Base-by-base conservation (phyloP, 371 early-diverging fungal species). In the Enterocytospora artemiae region DNA sequence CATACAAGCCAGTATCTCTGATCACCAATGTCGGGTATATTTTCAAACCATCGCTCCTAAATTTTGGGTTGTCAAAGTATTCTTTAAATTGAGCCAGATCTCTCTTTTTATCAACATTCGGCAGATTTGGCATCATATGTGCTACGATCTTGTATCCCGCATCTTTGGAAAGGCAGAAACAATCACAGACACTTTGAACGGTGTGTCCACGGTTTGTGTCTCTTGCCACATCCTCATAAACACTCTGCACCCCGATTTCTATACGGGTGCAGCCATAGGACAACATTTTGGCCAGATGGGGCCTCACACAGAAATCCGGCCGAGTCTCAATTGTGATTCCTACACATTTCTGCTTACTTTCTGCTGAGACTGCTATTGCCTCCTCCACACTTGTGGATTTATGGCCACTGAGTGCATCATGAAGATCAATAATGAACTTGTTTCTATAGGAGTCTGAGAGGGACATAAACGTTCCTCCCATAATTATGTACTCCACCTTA, bases 101-200 rank as follows among this genome's bases (percentile, higher is more conserved):
- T 58, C 99, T 86, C 77, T 93, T 92, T 89, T 91, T 93, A 24
- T 94, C 96, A 2, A 98, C 97, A 75, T 98, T 96, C 0, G 99
- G 97, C 49, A 98, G 82, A 81, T 98, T 96, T 14, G 99, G 99
- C 99, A 98, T 98, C 97, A 98, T 96, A 69, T 98, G 99, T 5
- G 96, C 88, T 7, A 98, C 97, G 1, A 98, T 89, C 79, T 98
- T 98, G 83, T 91, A 98, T 1, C 99, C 99, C 20, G 93, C 88
- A 76, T 98, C 99, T 77, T 98, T 98, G 34, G 89, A 86, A 59
- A 96, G 79, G 36, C 90, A 90, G 79, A 98, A 96, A 1, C 88
- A 87, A 72, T 93, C 94, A 65, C 88, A 87, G 0, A 96, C 99
- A 3, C 94, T 90, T 65, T 86, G 84, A 30, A 98, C 97, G 3